Percentiles rank a stretch among this genome's conserved stretches.
Conservation (phyloP, 805 yeast species). For the Metschnikowia amazonensis region DNA sequence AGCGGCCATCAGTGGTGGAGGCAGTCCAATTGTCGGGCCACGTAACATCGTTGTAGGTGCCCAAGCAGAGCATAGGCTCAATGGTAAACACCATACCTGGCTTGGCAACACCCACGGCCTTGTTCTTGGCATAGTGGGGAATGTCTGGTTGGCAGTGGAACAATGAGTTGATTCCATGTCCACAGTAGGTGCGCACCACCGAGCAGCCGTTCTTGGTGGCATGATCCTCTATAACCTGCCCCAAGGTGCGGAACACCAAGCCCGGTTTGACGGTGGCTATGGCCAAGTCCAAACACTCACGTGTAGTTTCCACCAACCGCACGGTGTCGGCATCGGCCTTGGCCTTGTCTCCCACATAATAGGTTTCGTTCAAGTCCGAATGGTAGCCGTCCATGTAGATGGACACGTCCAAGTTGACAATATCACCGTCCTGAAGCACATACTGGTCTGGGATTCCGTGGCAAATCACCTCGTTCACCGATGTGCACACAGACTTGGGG, state of each 20-base stretch:
- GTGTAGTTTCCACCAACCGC: slow-evolving; percentile 79
- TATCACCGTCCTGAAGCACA: slow-evolving; percentile 87
- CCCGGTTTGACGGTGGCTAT: slow-evolving; percentile 90
- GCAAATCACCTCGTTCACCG: slow-evolving; percentile 92
- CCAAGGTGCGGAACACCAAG: slow-evolving; percentile 76
- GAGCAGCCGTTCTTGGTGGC: slow-evolving; percentile 76
- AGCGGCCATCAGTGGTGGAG: slow-evolving; percentile 82
- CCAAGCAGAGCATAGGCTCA: slow-evolving; percentile 94
- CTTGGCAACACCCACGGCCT: slow-evolving; percentile 88
- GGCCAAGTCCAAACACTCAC: slow-evolving; percentile 83
- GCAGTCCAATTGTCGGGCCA: slow-evolving; percentile 99
- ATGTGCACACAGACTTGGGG: slow-evolving; percentile 90
- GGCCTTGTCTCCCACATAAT: slow-evolving; percentile 90
- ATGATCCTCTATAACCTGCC: slow-evolving; percentile 82
- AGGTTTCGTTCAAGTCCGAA: slow-evolving; percentile 93
- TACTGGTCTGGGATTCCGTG: slow-evolving; percentile 96
- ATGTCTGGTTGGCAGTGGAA: slow-evolving; percentile 93
- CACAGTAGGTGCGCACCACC: slow-evolving; percentile 87
- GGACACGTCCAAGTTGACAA: slow-evolving; percentile 85
- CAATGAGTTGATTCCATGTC: slow-evolving; percentile 84
- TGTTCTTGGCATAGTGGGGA: slow-evolving; percentile 92
- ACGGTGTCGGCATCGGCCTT: slow-evolving; percentile 76
- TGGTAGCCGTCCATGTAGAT: slow-evolving; percentile 85
- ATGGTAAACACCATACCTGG: slow-evolving; percentile 97
- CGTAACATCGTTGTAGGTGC: slow-evolving; percentile 69